Base-by-base conservation (phyloP, 1,284 basidiomycete species). In the Papiliotrema fonsecae region DNA sequence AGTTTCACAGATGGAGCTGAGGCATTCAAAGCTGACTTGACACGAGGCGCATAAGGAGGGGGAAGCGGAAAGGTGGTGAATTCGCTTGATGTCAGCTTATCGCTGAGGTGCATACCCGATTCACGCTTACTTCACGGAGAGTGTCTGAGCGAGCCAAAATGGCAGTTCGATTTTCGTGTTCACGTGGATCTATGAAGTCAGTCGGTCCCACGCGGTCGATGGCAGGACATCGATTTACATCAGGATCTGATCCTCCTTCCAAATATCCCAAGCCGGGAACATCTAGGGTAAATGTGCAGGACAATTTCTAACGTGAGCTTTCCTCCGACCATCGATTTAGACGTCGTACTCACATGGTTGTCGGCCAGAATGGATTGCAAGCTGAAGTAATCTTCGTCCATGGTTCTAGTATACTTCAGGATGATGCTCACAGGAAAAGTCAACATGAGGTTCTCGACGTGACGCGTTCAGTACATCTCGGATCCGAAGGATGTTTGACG, bases 11-110 rank as follows among this genome's bases (percentile, higher is more conserved):
- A 87, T 22, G 81, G 79, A 11, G 89, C 79, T 46, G 89, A 87
- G 11, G 90, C 90, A 57, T 85, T 88, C 46, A 93, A 77, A 1
- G 90, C 90, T 51, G 88, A 87, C 36, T 82, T 78, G 1, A 93
- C 88, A 56, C 85, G 81, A 19, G 78, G 72, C 4, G 79, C 80
- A 73, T 88, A 93, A 0, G 89, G 80, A 22, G 79, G 61, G 0
- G 90, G 90, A 18, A 92, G 83, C 34, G 82, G 81, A 68, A 91
- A 87, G 53, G 90, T 87, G 5, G 87, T 86, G 78, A 87, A 90
- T 62, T 88, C 86, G 16, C 88, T 88, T 55, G 7, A 31, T 2
- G 43, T 58, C 48, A 58, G 60, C 47, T 21, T n/a, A 14, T 25
- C 2, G 2, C 6, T n/a, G 18, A 22, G 34, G 6, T 19, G 22